Base-by-base conservation (phyloP, 2,329 filamentous ascomycete species). In the Coleophoma cylindrospora region DNA sequence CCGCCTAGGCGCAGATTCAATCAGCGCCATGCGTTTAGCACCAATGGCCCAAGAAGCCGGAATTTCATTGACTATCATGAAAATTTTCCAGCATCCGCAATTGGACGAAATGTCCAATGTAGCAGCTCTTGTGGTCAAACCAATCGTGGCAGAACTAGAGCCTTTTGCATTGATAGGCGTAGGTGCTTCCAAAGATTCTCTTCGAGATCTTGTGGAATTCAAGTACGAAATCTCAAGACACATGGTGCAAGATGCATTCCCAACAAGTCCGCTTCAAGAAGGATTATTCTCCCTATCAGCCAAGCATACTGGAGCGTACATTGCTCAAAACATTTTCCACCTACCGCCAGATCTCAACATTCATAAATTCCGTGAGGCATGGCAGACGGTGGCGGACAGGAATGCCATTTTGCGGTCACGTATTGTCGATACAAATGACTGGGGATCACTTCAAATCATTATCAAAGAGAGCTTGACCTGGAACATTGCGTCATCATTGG, bases 1-100 rank as follows among this genome's bases (percentile, higher is more conserved):
- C 17, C 55, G 56, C 4, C 57, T 72, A 0, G 71, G 72, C 3
- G 72, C 72, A 2, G 71, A 74, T 40, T 74, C 72, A 14, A 73
- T 74, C 32, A 58, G 61, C 5, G 70, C 71, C 1, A 74, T 74
- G 61, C 64, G 67, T 8, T 60, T 73, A 13, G 64, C 68, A 3
- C 71, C 76, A 17, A 40, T 40, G 15, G 51, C 46, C 32, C 46
- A 55, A 38, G 36, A 40, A 3, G 21, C 22, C 13, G 56, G 53
- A 7, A 36, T 57, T 11, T 12, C 36, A 17, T 36, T 57, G 27
- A 52, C 47, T 10, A 50, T 52, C 17, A 36, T 33, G 21, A 49
- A 49, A 10, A 48, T 58, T 27, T 54, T 58, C 27, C 48, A 47
- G 21, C 38, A 48, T 19, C 50, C 52, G 8, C 44, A 32, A n/a